Percentiles rank a stretch among this genome's conserved stretches.
Evolutionary conservation across 257 asterid species (phyloP).

Genomic region (Fraxinus excelsior): DNA sequence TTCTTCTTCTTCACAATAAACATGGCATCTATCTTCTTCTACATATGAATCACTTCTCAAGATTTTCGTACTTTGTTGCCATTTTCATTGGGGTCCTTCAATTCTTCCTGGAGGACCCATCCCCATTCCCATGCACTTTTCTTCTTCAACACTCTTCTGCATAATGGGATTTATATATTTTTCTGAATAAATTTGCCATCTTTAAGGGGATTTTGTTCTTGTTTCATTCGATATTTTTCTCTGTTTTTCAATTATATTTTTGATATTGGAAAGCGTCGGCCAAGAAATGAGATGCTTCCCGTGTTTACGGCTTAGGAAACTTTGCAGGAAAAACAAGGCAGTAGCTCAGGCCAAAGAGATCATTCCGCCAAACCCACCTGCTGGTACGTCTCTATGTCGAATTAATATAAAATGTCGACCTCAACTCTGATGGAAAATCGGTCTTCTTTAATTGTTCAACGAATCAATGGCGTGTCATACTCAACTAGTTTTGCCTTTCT

Average conservation of each 20-base stretch:
- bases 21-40: slow-evolving; percentile 29
- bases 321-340: slow-evolving; percentile 25
- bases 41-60: slow-evolving; percentile 43
- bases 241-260: slow-evolving; percentile 2
- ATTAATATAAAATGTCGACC: no score
- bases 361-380: slow-evolving; percentile 37
- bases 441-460: no score
- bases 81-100: slow-evolving; percentile 66
- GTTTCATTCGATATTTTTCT: neutral
- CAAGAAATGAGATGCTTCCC: slow-evolving; percentile 78
- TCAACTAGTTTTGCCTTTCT: no score
- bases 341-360: slow-evolving; percentile 48
- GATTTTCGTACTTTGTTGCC: slow-evolving; percentile 36
- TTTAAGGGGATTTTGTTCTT: slow-evolving; percentile 1
- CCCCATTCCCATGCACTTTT: slow-evolving; percentile 4
- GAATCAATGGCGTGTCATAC: no score
- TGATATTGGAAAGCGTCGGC: neutral
- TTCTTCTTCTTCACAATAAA: slow-evolving; percentile 27
- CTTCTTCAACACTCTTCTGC: neutral
- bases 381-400: slow-evolving; percentile 23
- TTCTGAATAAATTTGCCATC: neutral
- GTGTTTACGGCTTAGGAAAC: slow-evolving; percentile 57
- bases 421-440: no score
- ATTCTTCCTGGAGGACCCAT: slow-evolving; percentile 73
- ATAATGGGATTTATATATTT: neutral